Evolutionary conservation across 352 stramenopile species (phyloP).

Genomic region (Globisporangium perplexum): DNA sequence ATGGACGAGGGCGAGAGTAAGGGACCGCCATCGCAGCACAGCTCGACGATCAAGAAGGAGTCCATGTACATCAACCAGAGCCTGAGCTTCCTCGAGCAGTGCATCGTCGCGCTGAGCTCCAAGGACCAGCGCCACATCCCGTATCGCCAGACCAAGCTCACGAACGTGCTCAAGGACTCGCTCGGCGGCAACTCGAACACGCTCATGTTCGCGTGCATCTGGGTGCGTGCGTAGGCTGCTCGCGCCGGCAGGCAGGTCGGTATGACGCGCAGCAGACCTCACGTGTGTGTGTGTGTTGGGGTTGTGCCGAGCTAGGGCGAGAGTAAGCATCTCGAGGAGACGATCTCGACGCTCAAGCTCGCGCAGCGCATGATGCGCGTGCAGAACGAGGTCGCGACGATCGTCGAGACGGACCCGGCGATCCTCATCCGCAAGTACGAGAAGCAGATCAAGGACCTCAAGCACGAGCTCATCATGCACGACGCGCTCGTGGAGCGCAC

Average conservation of each 20-base stretch:
- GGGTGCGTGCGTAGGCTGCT: slow-evolving; percentile 21
- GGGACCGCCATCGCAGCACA: neutral
- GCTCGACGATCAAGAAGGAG: slow-evolving; percentile 92
- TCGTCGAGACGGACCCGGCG: slow-evolving; percentile 83
- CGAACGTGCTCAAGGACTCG: slow-evolving; percentile 90
- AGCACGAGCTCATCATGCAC: slow-evolving; percentile 93
- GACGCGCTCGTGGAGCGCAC: slow-evolving; percentile 89
- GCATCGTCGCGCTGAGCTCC: slow-evolving; percentile 85
- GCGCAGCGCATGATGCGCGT: slow-evolving; percentile 93
- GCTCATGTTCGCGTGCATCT: slow-evolving; percentile 94
- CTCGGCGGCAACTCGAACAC: slow-evolving; percentile 95
- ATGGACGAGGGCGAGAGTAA: slow-evolving; percentile 47
- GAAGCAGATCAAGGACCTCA: slow-evolving; percentile 89
- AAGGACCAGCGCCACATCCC: slow-evolving; percentile 82
- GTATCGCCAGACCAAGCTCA: slow-evolving; percentile 95
- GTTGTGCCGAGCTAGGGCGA: slow-evolving; percentile 43
- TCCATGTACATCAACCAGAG: slow-evolving; percentile 97
- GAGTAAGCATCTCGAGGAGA: slow-evolving; percentile 89
- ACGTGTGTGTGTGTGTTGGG: too few relatives aligned
- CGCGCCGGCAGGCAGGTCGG: too few relatives aligned
- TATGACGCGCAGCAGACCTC: too few relatives aligned
- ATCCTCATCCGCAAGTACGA: slow-evolving; percentile 89
- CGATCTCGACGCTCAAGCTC: slow-evolving; percentile 91
- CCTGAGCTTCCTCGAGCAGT: slow-evolving; percentile 94
- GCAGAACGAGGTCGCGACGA: slow-evolving; percentile 83